Conservation (phyloP, 1,139 yeast genomes). For the Yamadazyma triangularis region DNA sequence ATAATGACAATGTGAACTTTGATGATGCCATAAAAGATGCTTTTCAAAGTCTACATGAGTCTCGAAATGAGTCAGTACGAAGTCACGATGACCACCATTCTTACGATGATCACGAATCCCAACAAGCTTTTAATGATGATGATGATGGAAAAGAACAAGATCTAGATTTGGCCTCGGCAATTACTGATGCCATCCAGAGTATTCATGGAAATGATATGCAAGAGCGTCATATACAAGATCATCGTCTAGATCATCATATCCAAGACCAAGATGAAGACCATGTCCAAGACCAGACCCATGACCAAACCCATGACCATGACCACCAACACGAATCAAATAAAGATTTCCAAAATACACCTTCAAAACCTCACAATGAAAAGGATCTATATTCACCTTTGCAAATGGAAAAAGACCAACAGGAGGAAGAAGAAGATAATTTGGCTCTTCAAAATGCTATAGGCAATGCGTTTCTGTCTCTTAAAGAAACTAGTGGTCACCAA, state of each 20-base stretch:
- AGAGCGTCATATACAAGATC: constrained; percentile 6
- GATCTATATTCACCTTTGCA: constrained; percentile 10
- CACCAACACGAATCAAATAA: constrained; percentile 1
- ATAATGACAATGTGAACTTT: constrained; percentile 19
- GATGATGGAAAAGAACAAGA: constrained; percentile 7
- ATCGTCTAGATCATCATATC: constrained; percentile 3
- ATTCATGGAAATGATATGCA: constrained; percentile 9
- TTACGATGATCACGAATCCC: constrained; percentile 1
- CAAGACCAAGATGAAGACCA: constrained; percentile 3
- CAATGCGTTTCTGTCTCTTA: constrained; percentile 30
- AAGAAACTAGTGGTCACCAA: constrained; percentile 3
- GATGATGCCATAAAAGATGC: constrained; percentile 29
- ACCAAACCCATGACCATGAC: constrained; percentile 5
- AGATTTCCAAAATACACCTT: too few species aligned
- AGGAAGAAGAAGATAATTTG: constrained; percentile 11
- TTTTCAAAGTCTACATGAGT: constrained; percentile 13
- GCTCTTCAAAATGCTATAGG: constrained; percentile 29
- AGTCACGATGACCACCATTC: not conserved
- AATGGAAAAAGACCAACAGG: constrained; percentile 11
- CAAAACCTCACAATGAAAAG: not conserved
- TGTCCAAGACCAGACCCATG: constrained; percentile 1
- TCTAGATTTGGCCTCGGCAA: constrained; percentile 14
- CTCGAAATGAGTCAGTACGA: constrained; percentile 1
- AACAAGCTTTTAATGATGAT: constrained; percentile 1
- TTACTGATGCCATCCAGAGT: constrained; percentile 13